Conservation (phyloP, 257 asterid genomes). For the Mentha longifolia region DNA sequence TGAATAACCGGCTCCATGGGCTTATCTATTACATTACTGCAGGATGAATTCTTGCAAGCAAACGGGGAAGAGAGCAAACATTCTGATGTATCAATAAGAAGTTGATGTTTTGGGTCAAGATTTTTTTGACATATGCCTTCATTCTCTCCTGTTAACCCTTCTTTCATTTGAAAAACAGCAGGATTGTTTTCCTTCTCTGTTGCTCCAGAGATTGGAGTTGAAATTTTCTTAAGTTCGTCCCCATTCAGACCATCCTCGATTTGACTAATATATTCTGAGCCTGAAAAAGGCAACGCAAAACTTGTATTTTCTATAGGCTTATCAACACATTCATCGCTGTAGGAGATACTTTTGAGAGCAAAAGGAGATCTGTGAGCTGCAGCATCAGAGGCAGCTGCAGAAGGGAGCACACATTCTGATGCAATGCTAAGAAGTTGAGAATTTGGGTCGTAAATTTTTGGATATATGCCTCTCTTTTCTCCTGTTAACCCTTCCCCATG, state of each 20-base stretch:
- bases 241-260: constrained; percentile 25
- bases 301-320: constrained; percentile 35
- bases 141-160: constrained; percentile 10
- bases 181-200: constrained; percentile 40
- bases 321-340: constrained; percentile 32
- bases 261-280: constrained; percentile 25
- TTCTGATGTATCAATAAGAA: constrained; percentile 26
- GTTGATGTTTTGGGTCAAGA: constrained; percentile 33
- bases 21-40: constrained; percentile 32
- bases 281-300: constrained; percentile 35
- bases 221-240: constrained; percentile 29
- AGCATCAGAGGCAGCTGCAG: constrained; percentile 3
- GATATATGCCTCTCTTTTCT: too few species aligned
- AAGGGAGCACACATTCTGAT: constrained; percentile 25
- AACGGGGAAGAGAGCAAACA: constrained; percentile 36
- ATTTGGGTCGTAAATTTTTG: constrained; percentile 12
- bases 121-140: constrained; percentile 25
- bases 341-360: constrained; percentile 35
- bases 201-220: constrained; percentile 24
- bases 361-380: too few species aligned
- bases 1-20: constrained; percentile 32
- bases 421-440: constrained; percentile 29
- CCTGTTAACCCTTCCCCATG: neutral
- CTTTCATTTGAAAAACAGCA: constrained; percentile 24
- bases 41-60: constrained; percentile 41